Conservation (phyloP, 768 basidiomycete genomes). For the Leccinum aurantiacum region DNA sequence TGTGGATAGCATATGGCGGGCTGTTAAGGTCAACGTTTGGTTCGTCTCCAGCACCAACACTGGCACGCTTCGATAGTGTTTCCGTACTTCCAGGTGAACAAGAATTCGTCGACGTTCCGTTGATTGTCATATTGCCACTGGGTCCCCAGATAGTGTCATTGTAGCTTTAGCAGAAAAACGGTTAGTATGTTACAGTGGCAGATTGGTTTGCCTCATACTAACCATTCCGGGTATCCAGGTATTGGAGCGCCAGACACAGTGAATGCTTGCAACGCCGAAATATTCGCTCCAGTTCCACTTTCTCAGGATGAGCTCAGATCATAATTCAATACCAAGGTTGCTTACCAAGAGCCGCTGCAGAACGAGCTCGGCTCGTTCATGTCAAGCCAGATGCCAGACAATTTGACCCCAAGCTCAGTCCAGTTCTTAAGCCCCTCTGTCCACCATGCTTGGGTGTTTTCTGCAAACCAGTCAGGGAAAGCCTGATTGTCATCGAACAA, state of each 20-base stretch:
- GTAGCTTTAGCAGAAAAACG: too few species aligned
- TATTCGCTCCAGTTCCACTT: slow-evolving; percentile 53
- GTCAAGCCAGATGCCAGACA: slow-evolving; percentile 67
- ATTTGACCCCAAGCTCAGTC: slow-evolving; percentile 49
- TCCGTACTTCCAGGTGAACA: too few species aligned
- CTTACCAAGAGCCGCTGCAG: slow-evolving; percentile 59
- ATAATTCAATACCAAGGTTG: too few species aligned
- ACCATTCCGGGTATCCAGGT: slow-evolving; percentile 72
- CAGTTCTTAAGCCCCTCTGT: slow-evolving; percentile 58
- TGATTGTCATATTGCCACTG: too few species aligned
- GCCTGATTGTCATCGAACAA: slow-evolving; percentile 32
- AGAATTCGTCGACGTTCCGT: too few species aligned
- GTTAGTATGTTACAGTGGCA: not conserved
- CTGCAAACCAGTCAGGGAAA: slow-evolving; percentile 63
- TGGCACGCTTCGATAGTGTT: too few species aligned
- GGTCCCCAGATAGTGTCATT: too few species aligned
- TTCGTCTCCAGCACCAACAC: too few species aligned
- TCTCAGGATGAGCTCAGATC: slow-evolving; percentile 1
- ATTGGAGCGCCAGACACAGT: slow-evolving; percentile 51
- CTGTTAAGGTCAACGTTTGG: slow-evolving; percentile 49
- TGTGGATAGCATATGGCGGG: slow-evolving; percentile 72
- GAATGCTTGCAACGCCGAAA: slow-evolving; percentile 59
- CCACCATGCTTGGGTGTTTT: slow-evolving; percentile 58
- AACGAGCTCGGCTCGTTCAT: slow-evolving; percentile 72
- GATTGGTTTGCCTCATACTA: not conserved